Evolutionary conservation across 2,329 filamentous ascomycete genomes (phyloP).

Genomic region (Colletotrichum camelliae): DNA sequence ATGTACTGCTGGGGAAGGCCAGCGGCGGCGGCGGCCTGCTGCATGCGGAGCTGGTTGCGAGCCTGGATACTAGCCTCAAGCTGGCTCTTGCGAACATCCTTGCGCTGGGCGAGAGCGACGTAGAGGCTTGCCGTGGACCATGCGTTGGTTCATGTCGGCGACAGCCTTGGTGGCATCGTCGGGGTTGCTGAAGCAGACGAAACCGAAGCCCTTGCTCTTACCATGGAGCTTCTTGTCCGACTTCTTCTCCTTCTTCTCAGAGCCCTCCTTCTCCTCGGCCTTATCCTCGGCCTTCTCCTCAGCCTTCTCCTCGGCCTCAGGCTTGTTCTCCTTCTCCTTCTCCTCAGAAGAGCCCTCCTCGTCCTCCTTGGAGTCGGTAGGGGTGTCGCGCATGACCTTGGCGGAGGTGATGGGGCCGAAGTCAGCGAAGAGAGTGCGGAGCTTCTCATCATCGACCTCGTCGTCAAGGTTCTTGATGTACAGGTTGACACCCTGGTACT

Average conservation of each 20-base stretch:
- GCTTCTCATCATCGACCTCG: slow-evolving; percentile 96
- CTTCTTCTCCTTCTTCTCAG: slow-evolving; percentile 65
- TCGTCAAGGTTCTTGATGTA: slow-evolving; percentile 99
- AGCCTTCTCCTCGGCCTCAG: slow-evolving; percentile 47
- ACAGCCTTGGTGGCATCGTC: slow-evolving; percentile 99
- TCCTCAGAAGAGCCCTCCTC: slow-evolving; percentile 60
- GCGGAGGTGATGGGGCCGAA: slow-evolving; percentile 97
- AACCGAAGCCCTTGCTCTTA: slow-evolving; percentile 99
- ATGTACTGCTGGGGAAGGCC: slow-evolving; percentile 90
- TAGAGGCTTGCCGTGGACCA: slow-evolving; percentile 98
- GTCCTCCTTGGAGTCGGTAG: slow-evolving; percentile 59
- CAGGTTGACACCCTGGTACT: slow-evolving; percentile 99
- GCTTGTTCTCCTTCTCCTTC: slow-evolving; percentile 53
- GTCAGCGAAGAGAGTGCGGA: slow-evolving; percentile 89
- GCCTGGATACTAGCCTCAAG: slow-evolving; percentile 99
- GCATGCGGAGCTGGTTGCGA: slow-evolving; percentile 97
- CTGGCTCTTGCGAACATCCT: slow-evolving; percentile 99
- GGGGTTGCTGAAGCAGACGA: slow-evolving; percentile 99
- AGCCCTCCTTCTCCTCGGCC: slow-evolving; percentile 51
- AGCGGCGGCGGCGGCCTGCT: slow-evolving; percentile 90
- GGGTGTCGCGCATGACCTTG: slow-evolving; percentile 96
- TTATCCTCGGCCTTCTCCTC: slow-evolving; percentile 50
- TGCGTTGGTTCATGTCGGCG: slow-evolving; percentile 99
- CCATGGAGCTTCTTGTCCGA: slow-evolving; percentile 71
- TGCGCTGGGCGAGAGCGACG: slow-evolving; percentile 96